A percentile compares a stretch with the other conserved stretches of the same genome.
Evolutionary conservation across 2,329 filamentous ascomycete genomes (phyloP).

Genomic region (Cordyceps sp.): DNA sequence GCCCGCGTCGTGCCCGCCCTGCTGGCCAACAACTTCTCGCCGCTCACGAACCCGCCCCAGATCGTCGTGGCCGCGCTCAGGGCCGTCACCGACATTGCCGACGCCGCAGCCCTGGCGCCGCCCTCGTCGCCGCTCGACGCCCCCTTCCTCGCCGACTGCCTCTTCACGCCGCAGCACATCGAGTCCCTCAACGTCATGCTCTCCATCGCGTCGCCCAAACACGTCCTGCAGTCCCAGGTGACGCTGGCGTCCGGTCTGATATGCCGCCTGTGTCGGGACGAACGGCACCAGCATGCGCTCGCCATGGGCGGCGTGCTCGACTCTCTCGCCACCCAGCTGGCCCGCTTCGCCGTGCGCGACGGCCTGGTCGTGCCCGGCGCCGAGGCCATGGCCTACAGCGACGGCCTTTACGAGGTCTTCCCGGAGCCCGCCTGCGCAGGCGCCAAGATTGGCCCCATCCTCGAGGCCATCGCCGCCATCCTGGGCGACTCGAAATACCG

Average conservation of each 20-base stretch:
- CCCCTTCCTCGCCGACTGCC: conserved; percentile 37
- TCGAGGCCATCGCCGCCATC: conserved; percentile 64
- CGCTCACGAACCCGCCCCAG: conserved; percentile 43
- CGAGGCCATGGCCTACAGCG: conserved; percentile 33
- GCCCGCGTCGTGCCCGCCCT: conserved; percentile 53
- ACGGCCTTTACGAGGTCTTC: conserved; percentile 38
- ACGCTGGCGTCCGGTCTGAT: conserved; percentile 40
- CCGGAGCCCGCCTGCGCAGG: conserved; percentile 43
- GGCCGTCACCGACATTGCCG: conserved; percentile 54
- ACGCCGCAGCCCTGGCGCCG: conserved; percentile 41
- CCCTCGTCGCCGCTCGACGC: conserved; percentile 29
- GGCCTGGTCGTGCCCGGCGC: conserved; percentile 54
- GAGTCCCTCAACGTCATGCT: conserved; percentile 50
- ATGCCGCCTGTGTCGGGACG: conserved; percentile 45
- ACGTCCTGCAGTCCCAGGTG: conserved; percentile 44
- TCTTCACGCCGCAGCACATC: conserved; percentile 49
- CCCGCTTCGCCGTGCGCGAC: conserved; percentile 49
- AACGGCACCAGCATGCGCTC: conserved; percentile 54
- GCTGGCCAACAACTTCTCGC: conserved; percentile 50
- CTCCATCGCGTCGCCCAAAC: conserved; percentile 33
- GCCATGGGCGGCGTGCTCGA: conserved; percentile 62
- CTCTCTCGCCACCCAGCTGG: conserved; percentile 57
- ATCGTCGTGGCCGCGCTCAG: conserved; percentile 60
- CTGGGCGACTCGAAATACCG: conserved; percentile 66
- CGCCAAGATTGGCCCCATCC: conserved; percentile 47